Conservation (phyloP, 2,329 filamentous ascomycete genomes). For the Aspergillus fumigatus region DNA sequence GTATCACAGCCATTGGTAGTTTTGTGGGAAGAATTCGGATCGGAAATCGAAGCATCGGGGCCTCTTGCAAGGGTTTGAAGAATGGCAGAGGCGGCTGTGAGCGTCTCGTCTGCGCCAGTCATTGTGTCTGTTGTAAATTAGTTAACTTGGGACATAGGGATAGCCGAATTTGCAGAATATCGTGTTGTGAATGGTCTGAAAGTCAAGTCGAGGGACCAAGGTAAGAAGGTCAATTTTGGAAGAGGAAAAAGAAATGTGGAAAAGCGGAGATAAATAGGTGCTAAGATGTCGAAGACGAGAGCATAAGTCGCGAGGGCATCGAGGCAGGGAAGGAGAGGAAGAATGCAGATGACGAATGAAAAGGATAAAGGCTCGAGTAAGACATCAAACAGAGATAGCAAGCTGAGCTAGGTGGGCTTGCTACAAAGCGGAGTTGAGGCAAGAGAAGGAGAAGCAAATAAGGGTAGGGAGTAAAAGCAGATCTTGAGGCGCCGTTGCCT, state of each 20-base stretch:
- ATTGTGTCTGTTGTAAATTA: slow-evolving; percentile 35
- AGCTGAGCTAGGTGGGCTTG: neutral
- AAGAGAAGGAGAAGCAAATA: neutral
- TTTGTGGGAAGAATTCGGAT: slow-evolving; percentile 29
- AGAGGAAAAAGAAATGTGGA: slow-evolving; percentile 1
- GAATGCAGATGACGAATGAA: slow-evolving; percentile 1
- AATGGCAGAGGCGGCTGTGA: slow-evolving; percentile 44
- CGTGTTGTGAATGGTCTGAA: slow-evolving; percentile 4
- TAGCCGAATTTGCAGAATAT: neutral
- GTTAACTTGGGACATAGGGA: slow-evolving; percentile 19
- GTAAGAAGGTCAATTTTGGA: neutral
- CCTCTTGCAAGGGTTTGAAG: slow-evolving; percentile 44
- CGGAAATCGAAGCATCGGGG: slow-evolving; percentile 10
- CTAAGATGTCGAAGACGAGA: slow-evolving; percentile 5
- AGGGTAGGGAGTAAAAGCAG: neutral
- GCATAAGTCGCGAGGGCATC: neutral
- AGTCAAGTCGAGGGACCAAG: slow-evolving; percentile 1
- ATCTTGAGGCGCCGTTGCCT: neutral
- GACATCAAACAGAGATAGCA: neutral
- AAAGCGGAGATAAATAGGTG: slow-evolving; percentile 2
- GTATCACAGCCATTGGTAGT: slow-evolving; percentile 47
- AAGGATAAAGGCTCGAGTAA: neutral
- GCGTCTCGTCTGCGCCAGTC: slow-evolving; percentile 45
- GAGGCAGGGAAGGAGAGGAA: slow-evolving; percentile 8
- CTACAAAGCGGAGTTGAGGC: neutral